Base-by-base conservation (phyloP, 2,329 filamentous ascomycete genomes). In the Bertia moriformis region DNA sequence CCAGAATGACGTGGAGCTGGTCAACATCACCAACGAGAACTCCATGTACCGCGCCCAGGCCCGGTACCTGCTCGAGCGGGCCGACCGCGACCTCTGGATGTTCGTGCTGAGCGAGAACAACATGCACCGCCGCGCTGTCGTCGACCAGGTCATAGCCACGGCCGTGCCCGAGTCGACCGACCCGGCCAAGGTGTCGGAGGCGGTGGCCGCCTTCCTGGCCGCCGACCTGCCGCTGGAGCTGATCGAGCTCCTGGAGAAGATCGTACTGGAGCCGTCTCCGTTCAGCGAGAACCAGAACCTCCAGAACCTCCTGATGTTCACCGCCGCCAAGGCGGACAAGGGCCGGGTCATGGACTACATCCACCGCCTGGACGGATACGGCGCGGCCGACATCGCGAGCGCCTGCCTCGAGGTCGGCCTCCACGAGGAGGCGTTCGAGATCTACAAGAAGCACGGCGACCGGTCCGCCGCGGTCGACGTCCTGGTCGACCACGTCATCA, bases 31-130 rank as follows among this genome's bases (percentile, higher is more conserved):
- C 53, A 98, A 96, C 51, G 93, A 98, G 63, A 98, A 98, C 64
- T 80, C 85, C n/a, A 98, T 98, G 91, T 98, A 94, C 72, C 83
- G 88, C 51, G 84, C 84, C 14, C 91, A 98, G 61, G 89, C 88
- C 42, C 82, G 91, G 24, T 98, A 98, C 60, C 71, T 98, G 18
- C 68, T 98, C 39, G 88, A 95, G 52, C 81, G 91, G 47, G 82
- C 84, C 27, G 91, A 98, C 52, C 59, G 68, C 2, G 91, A 98
- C 58, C 77, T 98, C 37, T 98, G 93, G 93, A 70, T 72, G 39
- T 98, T 95, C 55, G 91, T 96, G 13, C 71, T 98, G 22, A 94
- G 83, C 58, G 78, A 86, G 50, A 96, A 95, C 71, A 98, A 98
- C 62, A 76, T 94, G 45, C 86, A 96, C 57, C 83, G 91, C 32